phyloP scores from a whole-genome alignment of 208 protist species.

The Ichthyophonus hoferi region DNA sequence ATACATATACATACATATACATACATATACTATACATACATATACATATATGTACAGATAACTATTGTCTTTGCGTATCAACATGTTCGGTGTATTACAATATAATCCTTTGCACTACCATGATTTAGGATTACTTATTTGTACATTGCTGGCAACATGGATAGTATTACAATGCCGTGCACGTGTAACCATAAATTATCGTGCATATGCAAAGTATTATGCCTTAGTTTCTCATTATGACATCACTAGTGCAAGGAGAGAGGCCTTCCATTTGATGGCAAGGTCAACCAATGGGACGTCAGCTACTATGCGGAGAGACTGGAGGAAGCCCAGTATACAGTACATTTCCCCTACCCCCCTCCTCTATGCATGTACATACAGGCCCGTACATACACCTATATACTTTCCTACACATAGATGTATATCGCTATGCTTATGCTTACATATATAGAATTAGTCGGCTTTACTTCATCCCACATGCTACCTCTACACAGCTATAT shows the following conservation, averaged over 20 bases:
- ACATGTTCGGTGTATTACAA: too few species aligned
- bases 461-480: neutral
- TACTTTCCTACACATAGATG: neutral
- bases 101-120: too few species aligned
- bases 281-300: conserved; percentile 54
- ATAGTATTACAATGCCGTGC: too few species aligned
- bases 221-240: too few species aligned
- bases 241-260: conserved; percentile 3
- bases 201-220: too few species aligned
- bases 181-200: too few species aligned
- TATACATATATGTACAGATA: conserved; percentile 25
- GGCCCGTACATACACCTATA: neutral
- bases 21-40: conserved; percentile 21
- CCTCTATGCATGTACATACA: neutral
- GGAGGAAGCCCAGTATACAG: neutral
- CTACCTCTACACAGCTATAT: neutral
- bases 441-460: neutral
- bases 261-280: conserved; percentile 30
- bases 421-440: neutral
- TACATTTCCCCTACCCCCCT: neutral
- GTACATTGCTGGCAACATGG: too few species aligned
- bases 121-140: too few species aligned
- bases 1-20: neutral
- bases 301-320: conserved; percentile 44
- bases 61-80: too few species aligned